A percentile compares a stretch with the other conserved stretches of the same genome.
These are phyloP conservation scores for Gaultheria prostrata DNA, from an alignment of 148 eudicot genomes.

Conservation along the genomic window DNA sequence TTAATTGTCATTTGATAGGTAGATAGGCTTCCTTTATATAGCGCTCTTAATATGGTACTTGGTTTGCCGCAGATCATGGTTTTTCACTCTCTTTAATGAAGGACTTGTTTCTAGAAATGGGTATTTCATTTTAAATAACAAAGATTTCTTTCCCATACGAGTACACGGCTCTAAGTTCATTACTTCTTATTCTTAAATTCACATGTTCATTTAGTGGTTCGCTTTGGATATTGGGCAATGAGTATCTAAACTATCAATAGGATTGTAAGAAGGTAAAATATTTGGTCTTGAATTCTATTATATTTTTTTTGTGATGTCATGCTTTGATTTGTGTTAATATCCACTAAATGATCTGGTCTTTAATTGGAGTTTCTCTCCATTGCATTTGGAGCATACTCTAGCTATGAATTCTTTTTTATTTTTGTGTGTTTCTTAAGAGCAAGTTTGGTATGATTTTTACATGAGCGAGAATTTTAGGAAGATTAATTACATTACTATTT, in stretches of 20 bases:
- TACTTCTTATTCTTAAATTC: neutral
- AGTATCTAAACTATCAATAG: neutral
- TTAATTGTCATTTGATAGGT: no score
- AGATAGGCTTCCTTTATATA: no score
- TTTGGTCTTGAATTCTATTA: no score
- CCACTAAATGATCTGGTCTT: neutral
- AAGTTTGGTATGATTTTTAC: neutral
- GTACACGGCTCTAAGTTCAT: neutral
- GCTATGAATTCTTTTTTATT: neutral
- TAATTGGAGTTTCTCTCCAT: neutral
- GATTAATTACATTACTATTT: neutral
- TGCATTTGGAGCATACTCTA: neutral
- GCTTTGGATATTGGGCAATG: neutral
- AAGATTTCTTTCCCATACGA: neutral
- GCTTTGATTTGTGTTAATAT: no score
- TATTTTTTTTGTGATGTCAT: no score
- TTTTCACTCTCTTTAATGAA: neutral
- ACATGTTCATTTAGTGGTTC: neutral
- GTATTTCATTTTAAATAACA: neutral
- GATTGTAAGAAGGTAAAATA: neutral
- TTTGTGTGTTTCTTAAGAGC: neutral
- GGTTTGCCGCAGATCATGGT: neutral
- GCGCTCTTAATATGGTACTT: neutral
- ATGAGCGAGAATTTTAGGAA: neutral
- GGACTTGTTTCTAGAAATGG: neutral